Percentiles rank a stretch among this genome's conserved stretches.
Conservation (phyloP, 208 protist species). For the Trypanosoma congolense region DNA sequence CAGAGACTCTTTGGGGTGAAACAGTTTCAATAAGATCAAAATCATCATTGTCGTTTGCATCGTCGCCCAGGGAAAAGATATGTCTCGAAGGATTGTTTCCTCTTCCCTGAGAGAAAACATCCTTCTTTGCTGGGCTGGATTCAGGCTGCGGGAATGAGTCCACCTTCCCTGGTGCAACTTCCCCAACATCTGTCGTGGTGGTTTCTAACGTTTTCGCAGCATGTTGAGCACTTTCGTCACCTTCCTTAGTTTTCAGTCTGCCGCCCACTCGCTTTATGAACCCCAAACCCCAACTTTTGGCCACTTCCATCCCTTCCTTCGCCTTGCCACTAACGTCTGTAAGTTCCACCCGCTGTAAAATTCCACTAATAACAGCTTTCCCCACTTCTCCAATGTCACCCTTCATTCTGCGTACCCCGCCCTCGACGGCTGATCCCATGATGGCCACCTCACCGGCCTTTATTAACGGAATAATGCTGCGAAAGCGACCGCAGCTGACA, state of each 20-base stretch:
- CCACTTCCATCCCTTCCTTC: conserved; percentile 39
- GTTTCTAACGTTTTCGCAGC: conserved; percentile 20
- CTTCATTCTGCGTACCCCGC: not conserved
- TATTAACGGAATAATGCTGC: conserved; percentile 64
- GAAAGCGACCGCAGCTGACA: conserved; percentile 82
- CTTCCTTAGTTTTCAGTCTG: conserved; percentile 13
- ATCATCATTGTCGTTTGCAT: conserved; percentile 57
- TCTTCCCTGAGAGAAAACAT: too few relatives aligned
- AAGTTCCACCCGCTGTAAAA: conserved; percentile 29
- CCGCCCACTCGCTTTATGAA: conserved; percentile 54
- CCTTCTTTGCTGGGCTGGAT: too few relatives aligned
- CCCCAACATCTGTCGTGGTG: not conserved
- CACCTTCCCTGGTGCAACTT: too few relatives aligned
- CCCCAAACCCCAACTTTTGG: conserved; percentile 61
- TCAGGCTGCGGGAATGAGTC: too few relatives aligned
- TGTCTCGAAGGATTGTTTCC: too few relatives aligned
- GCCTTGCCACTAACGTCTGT: conserved; percentile 49
- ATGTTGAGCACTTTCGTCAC: not conserved
- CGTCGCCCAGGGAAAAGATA: conserved; percentile 40
- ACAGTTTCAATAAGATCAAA: conserved; percentile 69
- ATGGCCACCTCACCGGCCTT: conserved; percentile 31
- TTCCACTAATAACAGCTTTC: conserved; percentile 21
- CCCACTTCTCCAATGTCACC: conserved; percentile 9
- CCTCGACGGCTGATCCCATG: conserved; percentile 8
- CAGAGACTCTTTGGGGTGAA: conserved; percentile 16